A percentile compares a stretch with the other conserved stretches of the same genome.
These are phyloP conservation scores for Ogataea minuta DNA, from an alignment of 805 yeast species.

Conservation along the genomic window DNA sequence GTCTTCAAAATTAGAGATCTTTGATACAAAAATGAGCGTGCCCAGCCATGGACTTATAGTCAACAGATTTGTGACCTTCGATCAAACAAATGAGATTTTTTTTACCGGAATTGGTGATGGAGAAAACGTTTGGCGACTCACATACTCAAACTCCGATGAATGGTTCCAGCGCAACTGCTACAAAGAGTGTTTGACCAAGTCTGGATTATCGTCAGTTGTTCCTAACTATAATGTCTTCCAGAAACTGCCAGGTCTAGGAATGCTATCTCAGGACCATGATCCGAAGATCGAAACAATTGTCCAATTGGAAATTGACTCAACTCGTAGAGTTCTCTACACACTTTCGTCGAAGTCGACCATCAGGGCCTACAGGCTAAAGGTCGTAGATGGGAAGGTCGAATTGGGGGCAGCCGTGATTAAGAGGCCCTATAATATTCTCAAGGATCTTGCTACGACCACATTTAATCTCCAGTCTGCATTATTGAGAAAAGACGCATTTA, in stretches of 20 bases:
- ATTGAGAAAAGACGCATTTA: constrained; percentile 52
- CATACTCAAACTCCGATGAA: constrained; percentile 76
- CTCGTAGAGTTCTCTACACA: constrained; percentile 75
- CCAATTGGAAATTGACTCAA: constrained; percentile 70
- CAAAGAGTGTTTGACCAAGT: constrained; percentile 78
- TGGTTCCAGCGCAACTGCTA: constrained; percentile 85
- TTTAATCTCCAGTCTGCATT: constrained; percentile 40
- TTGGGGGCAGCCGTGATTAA: constrained; percentile 35
- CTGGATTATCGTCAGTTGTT: constrained; percentile 51
- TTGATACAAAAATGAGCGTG: constrained; percentile 79
- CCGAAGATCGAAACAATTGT: constrained; percentile 53
- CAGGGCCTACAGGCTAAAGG: constrained; percentile 65
- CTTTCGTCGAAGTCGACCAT: constrained; percentile 80
- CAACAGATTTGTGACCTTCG: constrained; percentile 56
- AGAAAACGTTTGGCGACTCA: constrained; percentile 79
- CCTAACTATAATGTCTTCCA: constrained; percentile 35
- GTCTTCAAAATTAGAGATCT: constrained; percentile 57
- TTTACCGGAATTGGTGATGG: constrained; percentile 83
- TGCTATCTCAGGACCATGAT: constrained; percentile 24
- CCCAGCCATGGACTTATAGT: constrained; percentile 77
- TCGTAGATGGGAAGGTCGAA: constrained; percentile 36
- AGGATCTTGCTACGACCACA: constrained; percentile 42
- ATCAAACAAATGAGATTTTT: constrained; percentile 72
- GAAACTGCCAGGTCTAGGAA: constrained; percentile 30
- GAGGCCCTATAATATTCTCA: constrained; percentile 46